Base-by-base conservation (phyloP, 805 yeast species). In the Candida ovalis region DNA sequence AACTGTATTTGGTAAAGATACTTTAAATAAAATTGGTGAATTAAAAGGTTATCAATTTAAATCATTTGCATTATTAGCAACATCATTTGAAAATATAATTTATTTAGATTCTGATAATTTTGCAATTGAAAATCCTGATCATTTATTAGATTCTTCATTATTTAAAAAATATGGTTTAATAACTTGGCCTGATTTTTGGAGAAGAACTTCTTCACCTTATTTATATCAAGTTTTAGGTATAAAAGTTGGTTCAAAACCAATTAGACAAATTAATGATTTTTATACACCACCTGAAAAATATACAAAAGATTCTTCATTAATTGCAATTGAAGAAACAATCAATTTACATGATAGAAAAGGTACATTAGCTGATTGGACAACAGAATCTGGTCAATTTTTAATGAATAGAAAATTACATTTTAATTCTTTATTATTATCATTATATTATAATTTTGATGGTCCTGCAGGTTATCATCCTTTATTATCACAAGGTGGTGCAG, bases 181-280 rank as follows among this genome's bases (percentile, higher is more conserved):
- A 28, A 72, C 82, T 2, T 84, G 90, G 90, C 91, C 90, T 1
- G 90, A 84, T 66, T 81, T 81, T 51, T 84, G 91, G 90, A 72
- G 79, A 57, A 72, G 91, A 50, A 78, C 86, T 3, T 79, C 87
- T 0, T 73, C 85, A 1, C 89, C 90, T 2, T 61, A 67, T 32
- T 76, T 76, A 54, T 84, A 82, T 61, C 67, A 75, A 30, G 43
- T 57, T 1, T 40, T 60, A 3, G 63, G 62, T 21, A 57, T 62
- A 27, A 37, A 51, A 18, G 49, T 79, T 1, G 72, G 74, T 21
- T 59, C 64, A 39, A 27, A 44, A 17, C 53, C 56, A 4, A 37
- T 45, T 2, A 47, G 64, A 41, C 42, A 47, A 10, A 33, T 57
- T 27, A 59, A 60, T 47, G 64, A 60, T 33, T 42, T 49, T 39